A percentile compares a stretch with the other conserved stretches of the same genome.
Evolutionary conservation across 1,284 basidiomycete genomes (phyloP).

Genomic region (Ceratobasidium sp.): DNA sequence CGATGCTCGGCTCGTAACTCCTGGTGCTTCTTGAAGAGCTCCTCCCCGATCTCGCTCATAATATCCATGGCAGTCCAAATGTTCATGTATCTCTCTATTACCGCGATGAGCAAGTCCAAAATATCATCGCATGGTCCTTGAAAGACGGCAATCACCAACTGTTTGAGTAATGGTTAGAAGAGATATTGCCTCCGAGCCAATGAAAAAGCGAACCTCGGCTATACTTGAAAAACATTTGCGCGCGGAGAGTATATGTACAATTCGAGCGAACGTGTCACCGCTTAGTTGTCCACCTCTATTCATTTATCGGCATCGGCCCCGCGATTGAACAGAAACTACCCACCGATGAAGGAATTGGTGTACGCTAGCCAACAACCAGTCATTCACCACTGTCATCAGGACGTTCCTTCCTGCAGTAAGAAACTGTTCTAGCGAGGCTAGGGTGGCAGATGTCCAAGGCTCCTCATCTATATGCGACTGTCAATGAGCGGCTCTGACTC

Average conservation of each 20-base stretch:
- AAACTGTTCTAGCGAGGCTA: conserved; percentile 33
- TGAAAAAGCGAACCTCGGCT: conserved; percentile 24
- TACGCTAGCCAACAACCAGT: conserved; percentile 33
- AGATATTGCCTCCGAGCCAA: background rate
- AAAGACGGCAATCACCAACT: conserved; percentile 30
- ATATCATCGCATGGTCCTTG: conserved; percentile 26
- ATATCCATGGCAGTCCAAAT: conserved; percentile 83
- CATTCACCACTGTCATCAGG: conserved; percentile 29
- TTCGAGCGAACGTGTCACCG: conserved; percentile 29
- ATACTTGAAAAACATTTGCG: conserved; percentile 41
- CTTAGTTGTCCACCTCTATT: conserved; percentile 24
- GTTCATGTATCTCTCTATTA: conserved; percentile 50
- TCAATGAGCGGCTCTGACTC: background rate
- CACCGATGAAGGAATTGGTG: conserved; percentile 22
- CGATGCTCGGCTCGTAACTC: conserved; percentile 72
- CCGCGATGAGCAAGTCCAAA: conserved; percentile 31
- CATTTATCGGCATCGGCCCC: background rate
- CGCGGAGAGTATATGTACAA: conserved; percentile 35
- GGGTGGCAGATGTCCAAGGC: conserved; percentile 25
- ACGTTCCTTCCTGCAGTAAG: conserved; percentile 26
- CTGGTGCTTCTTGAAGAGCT: conserved; percentile 72
- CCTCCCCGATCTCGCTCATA: conserved; percentile 66
- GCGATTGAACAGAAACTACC: background rate
- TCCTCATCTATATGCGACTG: conserved; percentile 62
- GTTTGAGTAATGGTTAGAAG: background rate